Conservation (phyloP, 2,329 filamentous ascomycete species). For the Cladosporium sp. region DNA sequence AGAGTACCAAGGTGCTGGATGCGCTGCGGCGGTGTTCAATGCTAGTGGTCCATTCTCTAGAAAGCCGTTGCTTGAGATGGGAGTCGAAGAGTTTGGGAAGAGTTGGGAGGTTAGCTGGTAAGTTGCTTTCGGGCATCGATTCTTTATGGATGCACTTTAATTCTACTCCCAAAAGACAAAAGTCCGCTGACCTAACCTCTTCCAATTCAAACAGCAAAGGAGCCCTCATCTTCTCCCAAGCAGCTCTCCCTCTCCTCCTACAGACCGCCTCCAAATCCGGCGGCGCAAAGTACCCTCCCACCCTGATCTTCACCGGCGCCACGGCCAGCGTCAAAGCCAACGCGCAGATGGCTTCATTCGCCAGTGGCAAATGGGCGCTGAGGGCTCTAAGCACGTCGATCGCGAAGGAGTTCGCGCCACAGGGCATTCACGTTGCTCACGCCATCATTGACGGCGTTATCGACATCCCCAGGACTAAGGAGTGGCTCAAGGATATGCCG, state of each 20-base stretch:
- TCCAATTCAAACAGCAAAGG: conserved; percentile 48
- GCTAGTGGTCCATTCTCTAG: conserved; percentile 56
- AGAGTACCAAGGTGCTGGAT: conserved; percentile 48
- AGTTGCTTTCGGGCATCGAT: conserved; percentile 17
- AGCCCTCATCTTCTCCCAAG: conserved; percentile 72
- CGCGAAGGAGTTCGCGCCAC: conserved; percentile 76
- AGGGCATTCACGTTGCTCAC: conserved; percentile 79
- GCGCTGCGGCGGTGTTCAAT: conserved; percentile 65
- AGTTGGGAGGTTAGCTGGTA: conserved; percentile 50
- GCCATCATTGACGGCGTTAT: conserved; percentile 82
- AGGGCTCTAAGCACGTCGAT: conserved; percentile 70
- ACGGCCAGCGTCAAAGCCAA: conserved; percentile 74
- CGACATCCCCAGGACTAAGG: conserved; percentile 69
- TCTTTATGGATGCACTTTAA: not conserved
- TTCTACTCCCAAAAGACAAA: not conserved
- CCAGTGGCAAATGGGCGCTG: conserved; percentile 74
- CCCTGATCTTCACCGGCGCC: conserved; percentile 80
- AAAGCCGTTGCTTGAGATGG: conserved; percentile 60
- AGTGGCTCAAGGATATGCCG: conserved; percentile 51
- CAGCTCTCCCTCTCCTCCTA: conserved; percentile 65
- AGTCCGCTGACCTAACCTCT: no score
- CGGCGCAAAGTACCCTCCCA: conserved; percentile 63
- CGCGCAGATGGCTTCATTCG: conserved; percentile 66
- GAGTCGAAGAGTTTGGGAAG: conserved; percentile 52
- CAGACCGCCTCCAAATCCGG: conserved; percentile 29